These are phyloP conservation scores for Syzygium grande DNA, from an alignment of 345 rosid genomes.

Conservation along the genomic window DNA sequence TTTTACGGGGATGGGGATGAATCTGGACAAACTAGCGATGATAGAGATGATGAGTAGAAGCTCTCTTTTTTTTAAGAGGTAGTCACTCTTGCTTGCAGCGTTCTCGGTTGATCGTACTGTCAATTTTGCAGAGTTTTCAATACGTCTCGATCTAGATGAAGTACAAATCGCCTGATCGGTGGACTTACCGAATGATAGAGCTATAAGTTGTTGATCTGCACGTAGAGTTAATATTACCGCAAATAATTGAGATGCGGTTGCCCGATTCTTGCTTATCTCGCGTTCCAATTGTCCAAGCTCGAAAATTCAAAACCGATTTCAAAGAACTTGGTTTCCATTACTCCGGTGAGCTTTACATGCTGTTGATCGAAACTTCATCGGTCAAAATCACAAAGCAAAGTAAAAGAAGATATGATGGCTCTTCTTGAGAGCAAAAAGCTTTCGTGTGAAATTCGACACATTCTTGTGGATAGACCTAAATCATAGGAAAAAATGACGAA, in stretches of 20 bases:
- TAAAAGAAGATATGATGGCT: not conserved
- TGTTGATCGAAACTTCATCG: not conserved
- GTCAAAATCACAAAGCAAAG: not conserved
- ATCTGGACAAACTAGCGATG: constrained; percentile 66
- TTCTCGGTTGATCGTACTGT: not conserved
- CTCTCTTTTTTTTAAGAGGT: not conserved
- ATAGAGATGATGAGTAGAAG: constrained; percentile 1
- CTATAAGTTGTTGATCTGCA: not conserved
- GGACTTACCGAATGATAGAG: no score
- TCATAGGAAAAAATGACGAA: not conserved
- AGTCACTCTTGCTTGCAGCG: not conserved
- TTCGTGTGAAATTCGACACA: not conserved
- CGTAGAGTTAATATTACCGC: not conserved
- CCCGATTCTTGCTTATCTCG: not conserved
- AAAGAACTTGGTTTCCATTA: not conserved
- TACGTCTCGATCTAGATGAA: not conserved
- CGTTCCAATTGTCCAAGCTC: not conserved
- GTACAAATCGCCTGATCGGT: not conserved
- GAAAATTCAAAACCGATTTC: not conserved
- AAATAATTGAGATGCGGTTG: not conserved
- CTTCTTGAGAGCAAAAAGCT: not conserved
- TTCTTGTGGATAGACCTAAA: not conserved
- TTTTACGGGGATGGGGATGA: constrained; percentile 51
- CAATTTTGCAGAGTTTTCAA: not conserved
- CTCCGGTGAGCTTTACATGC: not conserved